These are phyloP conservation scores for Xylaria digitata DNA, from an alignment of 2,329 filamentous ascomycete species.

Conservation along the genomic window DNA sequence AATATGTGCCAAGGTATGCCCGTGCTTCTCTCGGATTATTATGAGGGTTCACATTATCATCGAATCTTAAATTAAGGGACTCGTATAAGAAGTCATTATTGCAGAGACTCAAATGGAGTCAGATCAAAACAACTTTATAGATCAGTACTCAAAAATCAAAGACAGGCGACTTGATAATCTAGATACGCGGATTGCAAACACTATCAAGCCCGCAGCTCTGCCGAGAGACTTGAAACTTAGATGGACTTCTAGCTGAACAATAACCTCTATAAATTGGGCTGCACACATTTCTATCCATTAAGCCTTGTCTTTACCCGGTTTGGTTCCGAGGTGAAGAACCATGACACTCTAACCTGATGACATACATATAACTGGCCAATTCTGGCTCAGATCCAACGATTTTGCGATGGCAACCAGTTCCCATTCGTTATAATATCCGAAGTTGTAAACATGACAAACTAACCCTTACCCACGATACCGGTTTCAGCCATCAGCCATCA, in stretches of 20 bases:
- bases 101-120: neutral
- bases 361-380: conserved; percentile 5
- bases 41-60: neutral
- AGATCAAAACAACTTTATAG: neutral
- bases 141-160: neutral
- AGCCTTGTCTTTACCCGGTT: neutral
- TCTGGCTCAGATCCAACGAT: neutral
- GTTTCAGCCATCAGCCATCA: neutral
- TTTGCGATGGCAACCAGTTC: neutral
- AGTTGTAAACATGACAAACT: neutral
- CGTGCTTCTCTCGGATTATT: neutral
- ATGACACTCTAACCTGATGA: neutral
- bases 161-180: no score
- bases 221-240: no score
- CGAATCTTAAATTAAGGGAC: no score
- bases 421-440: neutral
- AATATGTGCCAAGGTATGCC: neutral
- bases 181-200: neutral
- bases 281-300: conserved; percentile 31
- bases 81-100: no score
- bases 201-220: neutral
- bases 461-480: neutral
- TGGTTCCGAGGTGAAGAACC: neutral
- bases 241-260: neutral
- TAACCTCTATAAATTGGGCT: conserved; percentile 5